Evolutionary conservation across 75 land plant genomes (phyloP).

Genomic region (Pinus tabuliformis): DNA sequence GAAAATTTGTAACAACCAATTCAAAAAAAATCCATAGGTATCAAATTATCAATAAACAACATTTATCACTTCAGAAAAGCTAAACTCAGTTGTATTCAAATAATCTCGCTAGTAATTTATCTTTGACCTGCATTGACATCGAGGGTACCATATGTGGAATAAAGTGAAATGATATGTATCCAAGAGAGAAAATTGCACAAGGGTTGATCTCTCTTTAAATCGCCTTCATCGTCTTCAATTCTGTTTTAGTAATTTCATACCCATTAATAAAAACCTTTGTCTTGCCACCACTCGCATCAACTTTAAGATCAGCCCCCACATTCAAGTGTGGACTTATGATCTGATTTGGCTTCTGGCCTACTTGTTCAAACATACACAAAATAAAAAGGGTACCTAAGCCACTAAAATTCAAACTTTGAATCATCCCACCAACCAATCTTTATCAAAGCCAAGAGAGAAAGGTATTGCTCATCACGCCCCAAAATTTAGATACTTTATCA

Average conservation of each 20-base stretch:
- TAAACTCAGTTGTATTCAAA: too few species aligned
- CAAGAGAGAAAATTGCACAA: too few species aligned
- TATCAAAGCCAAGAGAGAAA: not conserved
- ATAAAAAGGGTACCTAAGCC: not conserved
- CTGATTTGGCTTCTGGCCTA: constrained; percentile 80
- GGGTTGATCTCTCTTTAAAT: too few species aligned
- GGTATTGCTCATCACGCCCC: constrained; percentile 88
- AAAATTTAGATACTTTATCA: constrained; percentile 93
- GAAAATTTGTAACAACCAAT: too few species aligned
- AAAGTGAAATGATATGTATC: too few species aligned
- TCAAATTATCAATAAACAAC: too few species aligned
- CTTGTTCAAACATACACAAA: constrained; percentile 43
- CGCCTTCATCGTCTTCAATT: constrained; percentile 92
- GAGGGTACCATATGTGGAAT: too few species aligned
- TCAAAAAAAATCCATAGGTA: too few species aligned
- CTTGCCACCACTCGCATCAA: constrained; percentile 85
- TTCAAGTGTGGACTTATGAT: constrained; percentile 76
- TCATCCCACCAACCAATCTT: not conserved
- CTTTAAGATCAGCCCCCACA: constrained; percentile 61
- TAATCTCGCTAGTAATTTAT: too few species aligned
- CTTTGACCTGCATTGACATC: too few species aligned
- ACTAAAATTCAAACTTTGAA: not conserved
- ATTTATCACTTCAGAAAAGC: too few species aligned
- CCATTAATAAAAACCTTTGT: constrained; percentile 85
- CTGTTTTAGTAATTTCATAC: constrained; percentile 86